phyloP scores from a whole-genome alignment of 1,139 yeast species.

The Blastobotrys serpentis region DNA sequence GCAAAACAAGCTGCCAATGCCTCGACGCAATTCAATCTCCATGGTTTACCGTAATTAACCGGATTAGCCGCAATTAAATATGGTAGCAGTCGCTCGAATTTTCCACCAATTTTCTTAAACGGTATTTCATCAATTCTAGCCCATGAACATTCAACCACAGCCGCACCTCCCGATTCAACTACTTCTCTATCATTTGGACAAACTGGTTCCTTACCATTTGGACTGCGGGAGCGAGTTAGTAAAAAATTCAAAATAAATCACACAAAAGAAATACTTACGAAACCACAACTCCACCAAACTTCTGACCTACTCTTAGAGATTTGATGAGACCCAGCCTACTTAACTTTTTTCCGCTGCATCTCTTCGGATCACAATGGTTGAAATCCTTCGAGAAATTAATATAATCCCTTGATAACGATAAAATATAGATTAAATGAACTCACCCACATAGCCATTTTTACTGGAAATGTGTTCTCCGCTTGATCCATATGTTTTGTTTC shows the following conservation, averaged over 20 bases:
- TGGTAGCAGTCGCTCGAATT: conserved; percentile 81
- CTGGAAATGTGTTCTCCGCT: conserved; percentile 33
- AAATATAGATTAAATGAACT: conserved; percentile 17
- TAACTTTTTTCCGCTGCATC: conserved; percentile 93
- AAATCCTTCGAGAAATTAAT: conserved; percentile 53
- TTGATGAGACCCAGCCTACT: conserved; percentile 84
- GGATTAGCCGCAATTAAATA: conserved; percentile 95
- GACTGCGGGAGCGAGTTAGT: conserved; percentile 37
- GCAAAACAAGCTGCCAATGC: conserved; percentile 98
- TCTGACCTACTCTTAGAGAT: conserved; percentile 81
- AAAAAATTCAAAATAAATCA: background rate
- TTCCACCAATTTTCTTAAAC: conserved; percentile 87
- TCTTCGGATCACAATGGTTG: conserved; percentile 97
- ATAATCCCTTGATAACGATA: background rate
- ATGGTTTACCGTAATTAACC: conserved; percentile 94
- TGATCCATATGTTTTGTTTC: conserved; percentile 24
- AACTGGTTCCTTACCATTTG: conserved; percentile 87
- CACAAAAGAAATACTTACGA: conserved; percentile 40
- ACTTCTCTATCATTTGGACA: conserved; percentile 83
- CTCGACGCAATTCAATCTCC: conserved; percentile 95
- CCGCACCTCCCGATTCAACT: conserved; percentile 81
- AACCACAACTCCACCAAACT: conserved; percentile 85
- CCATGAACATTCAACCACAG: conserved; percentile 99
- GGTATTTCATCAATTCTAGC: conserved; percentile 96
- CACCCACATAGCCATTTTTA: conserved; percentile 46